Base-by-base conservation (phyloP, 495 filamentous ascomycete species). In the Margaritispora aquatica region DNA sequence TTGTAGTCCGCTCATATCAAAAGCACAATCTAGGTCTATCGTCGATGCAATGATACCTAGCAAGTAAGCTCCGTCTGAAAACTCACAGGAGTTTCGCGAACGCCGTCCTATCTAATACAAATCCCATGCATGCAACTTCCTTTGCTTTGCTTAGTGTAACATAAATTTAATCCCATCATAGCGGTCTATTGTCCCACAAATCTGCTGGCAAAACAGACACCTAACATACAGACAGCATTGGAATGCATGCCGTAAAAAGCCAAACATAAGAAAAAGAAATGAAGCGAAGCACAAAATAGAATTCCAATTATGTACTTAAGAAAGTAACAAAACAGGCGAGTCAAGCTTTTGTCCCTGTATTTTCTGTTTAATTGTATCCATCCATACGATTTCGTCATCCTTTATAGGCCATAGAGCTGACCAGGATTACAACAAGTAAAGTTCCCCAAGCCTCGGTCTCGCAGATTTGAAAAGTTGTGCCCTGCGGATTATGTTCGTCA, bases 341-440 rank as follows among this genome's bases (percentile, higher is more conserved):
- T 44, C 38, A n/a, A 44, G 38, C 7, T 44, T 44, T 44, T 44
- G 38, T 8, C 7, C 38, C 47, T 50, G 8, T 10, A 24, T 3
- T 23, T 24, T 10, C 47, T 23, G 20, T 23, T 23, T 4, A 10
- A 24, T 50, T 10, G 17, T 23, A 5, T 26, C 47, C 20, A 24
- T 23, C 47, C 47, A 23, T 19, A 3, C 38, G 26, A 24, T 26
- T n/a, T 2, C 19, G 26, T 50, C 47, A 24, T 26, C 21, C 47
- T 44, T 15, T 44, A n/a, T n/a, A 44, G 26, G 47, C 47, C 47
- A 50, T 24, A 24, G 5, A 26, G 20, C 10, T 50, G 47, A 17
- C 38, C 38, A 44, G 38, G 38, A 50, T 50, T 50, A 50, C 47
- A 50, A 50, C 38, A 50, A 24, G 21, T 50, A 50, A 24, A 24